A percentile compares a stretch with the other conserved stretches of the same genome.
These are phyloP conservation scores for Chaetomidium leptoderma DNA, from an alignment of 495 filamentous ascomycete species.

Conservation along the genomic window DNA sequence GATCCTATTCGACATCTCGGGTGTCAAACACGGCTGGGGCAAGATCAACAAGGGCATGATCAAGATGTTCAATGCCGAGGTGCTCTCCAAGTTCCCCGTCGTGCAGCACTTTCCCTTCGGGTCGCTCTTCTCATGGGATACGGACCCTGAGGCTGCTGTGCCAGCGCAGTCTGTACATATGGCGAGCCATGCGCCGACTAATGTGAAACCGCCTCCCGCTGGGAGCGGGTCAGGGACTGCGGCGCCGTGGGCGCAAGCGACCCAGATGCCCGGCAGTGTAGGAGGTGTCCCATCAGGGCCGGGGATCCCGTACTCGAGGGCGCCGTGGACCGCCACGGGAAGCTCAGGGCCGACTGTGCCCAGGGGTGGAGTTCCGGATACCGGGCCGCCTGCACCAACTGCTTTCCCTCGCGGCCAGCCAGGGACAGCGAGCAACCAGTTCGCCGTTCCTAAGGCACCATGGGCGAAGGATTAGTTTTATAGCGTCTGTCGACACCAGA, in stretches of 20 bases:
- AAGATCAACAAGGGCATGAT: constrained; percentile 99
- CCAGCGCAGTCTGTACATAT: constrained; percentile 52
- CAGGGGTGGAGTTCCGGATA: constrained; percentile 23
- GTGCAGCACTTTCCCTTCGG: constrained; percentile 98
- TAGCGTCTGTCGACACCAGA: not conserved
- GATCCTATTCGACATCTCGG: constrained; percentile 90
- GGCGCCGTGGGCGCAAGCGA: constrained; percentile 40
- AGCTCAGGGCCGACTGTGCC: constrained; percentile 10
- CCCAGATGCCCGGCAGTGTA: constrained; percentile 28
- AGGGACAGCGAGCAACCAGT: constrained; percentile 31
- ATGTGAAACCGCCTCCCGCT: constrained; percentile 20
- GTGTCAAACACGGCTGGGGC: constrained; percentile 85
- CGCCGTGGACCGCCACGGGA: constrained; percentile 19
- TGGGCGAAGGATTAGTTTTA: constrained; percentile 23
- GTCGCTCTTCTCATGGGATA: constrained; percentile 77
- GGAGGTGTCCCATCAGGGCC: constrained; percentile 19
- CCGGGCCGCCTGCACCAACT: constrained; percentile 22
- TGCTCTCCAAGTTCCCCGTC: constrained; percentile 88
- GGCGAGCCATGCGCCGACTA: constrained; percentile 51
- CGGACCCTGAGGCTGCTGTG: constrained; percentile 56
- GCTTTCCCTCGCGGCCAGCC: constrained; percentile 26
- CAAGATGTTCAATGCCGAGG: constrained; percentile 95
- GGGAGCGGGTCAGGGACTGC: constrained; percentile 26
- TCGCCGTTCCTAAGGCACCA: constrained; percentile 32
- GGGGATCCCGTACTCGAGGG: constrained; percentile 35